A percentile compares a stretch with the other conserved stretches of the same genome.
Evolutionary conservation across 148 eudicot species (phyloP).

Genomic region (Rhododendron henanense): DNA sequence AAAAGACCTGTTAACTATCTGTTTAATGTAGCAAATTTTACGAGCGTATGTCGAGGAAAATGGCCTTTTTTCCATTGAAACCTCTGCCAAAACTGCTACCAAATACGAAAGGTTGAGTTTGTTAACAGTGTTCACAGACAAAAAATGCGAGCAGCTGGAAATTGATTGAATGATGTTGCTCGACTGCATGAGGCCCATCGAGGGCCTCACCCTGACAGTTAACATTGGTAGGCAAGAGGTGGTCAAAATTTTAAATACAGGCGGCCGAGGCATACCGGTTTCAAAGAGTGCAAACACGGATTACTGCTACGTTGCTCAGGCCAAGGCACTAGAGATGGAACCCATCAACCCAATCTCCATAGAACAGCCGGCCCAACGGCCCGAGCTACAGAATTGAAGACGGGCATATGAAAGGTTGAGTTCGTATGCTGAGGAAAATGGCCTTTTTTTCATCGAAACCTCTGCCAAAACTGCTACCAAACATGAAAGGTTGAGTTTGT

Average conservation of each 20-base stretch:
- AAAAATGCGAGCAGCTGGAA: neutral
- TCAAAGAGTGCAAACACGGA: constrained; percentile 27
- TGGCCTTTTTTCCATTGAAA: no score
- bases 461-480: no score
- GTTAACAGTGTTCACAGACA: neutral
- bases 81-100: neutral
- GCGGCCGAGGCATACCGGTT: constrained; percentile 21
- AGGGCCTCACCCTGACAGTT: constrained; percentile 24
- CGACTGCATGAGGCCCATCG: constrained; percentile 40
- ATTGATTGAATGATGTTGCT: neutral
- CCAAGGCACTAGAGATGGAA: constrained; percentile 9
- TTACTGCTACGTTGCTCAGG: constrained; percentile 14
- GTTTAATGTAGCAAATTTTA: no score
- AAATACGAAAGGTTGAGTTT: neutral
- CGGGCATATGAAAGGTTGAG: constrained; percentile 15
- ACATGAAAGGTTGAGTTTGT: neutral
- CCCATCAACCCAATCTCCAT: constrained; percentile 28
- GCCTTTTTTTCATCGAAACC: no score
- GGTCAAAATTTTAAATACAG: constrained; percentile 16
- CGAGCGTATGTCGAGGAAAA: no score
- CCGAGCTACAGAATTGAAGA: constrained; percentile 30
- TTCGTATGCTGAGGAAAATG: no score
- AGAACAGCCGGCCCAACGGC: constrained; percentile 29
- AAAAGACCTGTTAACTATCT: no score
- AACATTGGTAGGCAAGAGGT: constrained; percentile 25